A percentile compares a stretch with the other conserved stretches of the same genome.
These are phyloP conservation scores for Sergeia podlipaevii DNA, from an alignment of 208 protist genomes.

Conservation along the genomic window DNA sequence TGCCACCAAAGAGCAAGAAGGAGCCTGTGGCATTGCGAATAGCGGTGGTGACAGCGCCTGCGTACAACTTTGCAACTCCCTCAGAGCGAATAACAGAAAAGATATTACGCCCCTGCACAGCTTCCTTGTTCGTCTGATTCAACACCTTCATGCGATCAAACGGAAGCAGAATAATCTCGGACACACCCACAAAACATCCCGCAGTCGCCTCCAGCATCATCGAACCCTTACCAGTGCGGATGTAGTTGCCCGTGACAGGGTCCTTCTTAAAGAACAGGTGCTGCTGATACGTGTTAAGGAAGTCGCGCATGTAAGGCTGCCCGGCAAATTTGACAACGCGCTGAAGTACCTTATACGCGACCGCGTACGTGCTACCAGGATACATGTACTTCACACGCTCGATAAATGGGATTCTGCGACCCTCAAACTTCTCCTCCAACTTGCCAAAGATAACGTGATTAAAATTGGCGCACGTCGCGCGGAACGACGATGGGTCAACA, in stretches of 20 bases:
- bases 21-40: conserved; percentile 61
- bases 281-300: conserved; percentile 36
- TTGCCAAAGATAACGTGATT: conserved; percentile 40
- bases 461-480: conserved; percentile 21
- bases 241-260: conserved; percentile 6
- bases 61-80: conserved; percentile 47
- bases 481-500: conserved; percentile 27
- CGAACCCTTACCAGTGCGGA: conserved; percentile 22
- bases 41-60: conserved; percentile 42
- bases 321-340: conserved; percentile 76
- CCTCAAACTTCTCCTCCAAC: conserved; percentile 24
- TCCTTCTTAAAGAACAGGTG: conserved; percentile 25
- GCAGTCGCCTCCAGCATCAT: conserved; percentile 54
- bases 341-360: conserved; percentile 79
- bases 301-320: conserved; percentile 71
- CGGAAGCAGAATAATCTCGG: conserved; percentile 61
- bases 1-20: conserved; percentile 71
- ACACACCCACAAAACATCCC: conserved; percentile 45
- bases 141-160: conserved; percentile 84
- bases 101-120: conserved; percentile 29
- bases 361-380: conserved; percentile 64
- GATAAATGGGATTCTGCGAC: conserved; percentile 15
- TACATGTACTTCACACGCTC: conserved; percentile 60
- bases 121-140: conserved; percentile 63
- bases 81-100: conserved; percentile 26